A percentile compares a stretch with the other conserved stretches of the same genome.
Conservation (phyloP, 1,284 basidiomycete genomes). For the Puccinia horiana region DNA sequence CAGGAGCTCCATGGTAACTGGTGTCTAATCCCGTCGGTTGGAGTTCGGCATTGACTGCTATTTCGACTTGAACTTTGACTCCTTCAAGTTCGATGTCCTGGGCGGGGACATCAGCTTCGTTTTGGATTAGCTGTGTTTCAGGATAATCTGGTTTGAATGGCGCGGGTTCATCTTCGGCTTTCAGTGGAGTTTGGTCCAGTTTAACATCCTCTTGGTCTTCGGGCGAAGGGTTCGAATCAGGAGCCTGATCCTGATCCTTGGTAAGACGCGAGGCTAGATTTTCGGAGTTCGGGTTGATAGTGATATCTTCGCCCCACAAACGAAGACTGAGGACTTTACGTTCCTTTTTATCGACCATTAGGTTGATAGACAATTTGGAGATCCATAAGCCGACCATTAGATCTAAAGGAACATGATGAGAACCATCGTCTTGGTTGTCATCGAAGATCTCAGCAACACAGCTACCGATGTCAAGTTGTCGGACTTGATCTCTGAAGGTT, state of each 20-base stretch:
- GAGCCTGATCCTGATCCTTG: neutral
- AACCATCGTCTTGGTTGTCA: neutral
- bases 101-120: neutral
- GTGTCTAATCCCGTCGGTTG: too few relatives aligned
- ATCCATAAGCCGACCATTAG: constrained; percentile 86
- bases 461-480: constrained; percentile 30
- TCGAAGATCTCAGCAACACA: constrained; percentile 39
- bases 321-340: constrained; percentile 83
- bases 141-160: neutral
- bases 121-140: neutral
- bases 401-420: constrained; percentile 18
- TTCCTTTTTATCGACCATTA: constrained; percentile 92
- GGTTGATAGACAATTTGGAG: constrained; percentile 75
- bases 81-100: too few relatives aligned
- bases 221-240: neutral
- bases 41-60: neutral
- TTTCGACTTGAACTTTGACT: too few relatives aligned
- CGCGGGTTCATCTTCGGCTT: neutral
- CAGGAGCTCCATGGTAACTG: too few relatives aligned
- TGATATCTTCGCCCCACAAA: constrained; percentile 75
- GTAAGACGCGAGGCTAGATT: neutral
- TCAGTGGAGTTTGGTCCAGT: neutral
- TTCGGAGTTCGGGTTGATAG: constrained; percentile 58
- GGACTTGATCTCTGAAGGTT: neutral
- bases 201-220: neutral